These are phyloP conservation scores for Rutstroemia sp. DNA, from an alignment of 2,329 filamentous ascomycete species.

Conservation along the genomic window DNA sequence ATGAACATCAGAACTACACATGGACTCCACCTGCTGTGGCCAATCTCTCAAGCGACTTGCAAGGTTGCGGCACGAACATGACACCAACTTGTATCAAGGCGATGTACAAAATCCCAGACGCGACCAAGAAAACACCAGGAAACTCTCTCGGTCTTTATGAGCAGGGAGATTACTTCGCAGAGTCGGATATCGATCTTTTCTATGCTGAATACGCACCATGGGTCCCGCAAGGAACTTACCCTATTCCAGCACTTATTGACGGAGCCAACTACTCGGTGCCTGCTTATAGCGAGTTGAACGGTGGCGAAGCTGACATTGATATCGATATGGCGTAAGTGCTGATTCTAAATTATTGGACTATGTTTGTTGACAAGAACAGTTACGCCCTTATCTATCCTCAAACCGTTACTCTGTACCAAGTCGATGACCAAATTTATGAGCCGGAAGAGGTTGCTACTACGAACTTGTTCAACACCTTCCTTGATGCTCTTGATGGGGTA, in stretches of 20 bases:
- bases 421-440: slow-evolving; percentile 22
- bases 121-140: slow-evolving; percentile 5
- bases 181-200: slow-evolving; percentile 15
- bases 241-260: slow-evolving; percentile 19
- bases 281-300: background rate
- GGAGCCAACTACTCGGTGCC: slow-evolving; percentile 16
- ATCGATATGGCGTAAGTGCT: slow-evolving; percentile 29
- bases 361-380: background rate
- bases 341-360: background rate
- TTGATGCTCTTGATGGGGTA: slow-evolving; percentile 25
- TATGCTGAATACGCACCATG: slow-evolving; percentile 12
- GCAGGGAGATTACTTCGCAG: slow-evolving; percentile 17
- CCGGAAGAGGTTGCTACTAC: slow-evolving; percentile 17
- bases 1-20: background rate
- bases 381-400: slow-evolving; percentile 9
- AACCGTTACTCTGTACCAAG: slow-evolving; percentile 24
- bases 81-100: slow-evolving; percentile 20
- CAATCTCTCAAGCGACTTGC: slow-evolving; percentile 6
- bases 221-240: slow-evolving; percentile 14
- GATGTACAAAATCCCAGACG: slow-evolving; percentile 29
- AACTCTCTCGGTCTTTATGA: slow-evolving; percentile 13
- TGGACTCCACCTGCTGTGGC: slow-evolving; percentile 1
- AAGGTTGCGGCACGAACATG: slow-evolving; percentile 15
- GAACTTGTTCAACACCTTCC: slow-evolving; percentile 27
- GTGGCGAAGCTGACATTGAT: slow-evolving; percentile 30